phyloP scores from a whole-genome alignment of 371 early-diverging fungal genomes.

The Mucor velutinosus region DNA sequence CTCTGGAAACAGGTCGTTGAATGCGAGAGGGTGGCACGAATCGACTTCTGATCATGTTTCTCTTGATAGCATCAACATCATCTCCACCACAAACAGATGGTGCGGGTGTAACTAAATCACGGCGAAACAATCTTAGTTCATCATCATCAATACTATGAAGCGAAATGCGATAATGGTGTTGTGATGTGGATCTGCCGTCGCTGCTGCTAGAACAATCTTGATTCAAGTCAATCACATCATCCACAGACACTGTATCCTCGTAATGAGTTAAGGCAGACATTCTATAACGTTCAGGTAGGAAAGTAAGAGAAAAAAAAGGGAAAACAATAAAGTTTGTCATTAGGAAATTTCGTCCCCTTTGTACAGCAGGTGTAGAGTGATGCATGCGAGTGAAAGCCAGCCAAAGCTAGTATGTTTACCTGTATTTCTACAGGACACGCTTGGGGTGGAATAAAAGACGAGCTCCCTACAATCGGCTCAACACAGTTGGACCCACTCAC shows the following conservation, averaged over 20 bases:
- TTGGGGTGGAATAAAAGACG: background rate
- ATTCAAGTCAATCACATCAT: conserved; percentile 20
- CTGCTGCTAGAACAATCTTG: background rate
- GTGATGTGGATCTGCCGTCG: conserved; percentile 7
- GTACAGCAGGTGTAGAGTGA: background rate
- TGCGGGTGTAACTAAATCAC: conserved; percentile 23
- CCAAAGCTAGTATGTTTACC: background rate
- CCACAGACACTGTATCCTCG: conserved; percentile 7
- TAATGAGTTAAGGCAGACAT: conserved; percentile 7
- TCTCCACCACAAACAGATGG: conserved; percentile 18
- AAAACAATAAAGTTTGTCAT: background rate
- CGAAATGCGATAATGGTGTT: conserved; percentile 14
- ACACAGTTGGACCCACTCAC: background rate
- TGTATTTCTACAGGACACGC: background rate
- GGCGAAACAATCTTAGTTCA: conserved; percentile 18
- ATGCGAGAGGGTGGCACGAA: background rate
- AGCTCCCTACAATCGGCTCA: background rate
- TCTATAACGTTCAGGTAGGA: background rate
- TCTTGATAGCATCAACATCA: conserved; percentile 1
- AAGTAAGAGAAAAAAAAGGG: background rate
- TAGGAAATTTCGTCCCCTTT: conserved; percentile 5
- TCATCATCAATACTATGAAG: conserved; percentile 26
- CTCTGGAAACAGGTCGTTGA: conserved; percentile 12
- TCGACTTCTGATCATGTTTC: conserved; percentile 6
- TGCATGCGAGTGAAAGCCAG: background rate